Percentiles rank a stretch among this genome's conserved stretches.
Evolutionary conservation across 306 rosid genomes (phyloP).

Genomic region (Quercus wislizeni): DNA sequence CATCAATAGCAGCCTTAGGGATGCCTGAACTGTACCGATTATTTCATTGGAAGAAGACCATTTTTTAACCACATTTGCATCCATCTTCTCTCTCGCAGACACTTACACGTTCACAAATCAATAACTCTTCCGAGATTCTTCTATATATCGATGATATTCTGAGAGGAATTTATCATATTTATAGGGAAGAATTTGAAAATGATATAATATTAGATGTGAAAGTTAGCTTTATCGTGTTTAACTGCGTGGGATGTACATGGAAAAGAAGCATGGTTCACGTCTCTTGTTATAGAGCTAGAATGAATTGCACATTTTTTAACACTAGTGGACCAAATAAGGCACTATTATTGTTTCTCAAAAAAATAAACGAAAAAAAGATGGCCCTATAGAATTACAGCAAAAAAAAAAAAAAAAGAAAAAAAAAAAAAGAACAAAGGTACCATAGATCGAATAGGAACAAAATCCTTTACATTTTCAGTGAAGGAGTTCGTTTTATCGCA

Average conservation of each 20-base stretch:
- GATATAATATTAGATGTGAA: neutral
- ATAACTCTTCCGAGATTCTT: neutral
- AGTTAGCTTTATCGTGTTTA: neutral
- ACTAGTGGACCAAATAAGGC: too few relatives aligned
- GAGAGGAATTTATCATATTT: slow-evolving; percentile 23
- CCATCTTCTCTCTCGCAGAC: slow-evolving; percentile 23
- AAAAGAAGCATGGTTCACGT: slow-evolving; percentile 37
- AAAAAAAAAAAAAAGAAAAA: too few relatives aligned
- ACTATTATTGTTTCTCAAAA: too few relatives aligned
- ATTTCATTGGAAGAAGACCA: slow-evolving; percentile 13
- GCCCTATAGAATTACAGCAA: too few relatives aligned
- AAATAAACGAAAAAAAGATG: too few relatives aligned
- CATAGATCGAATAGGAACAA: too few relatives aligned
- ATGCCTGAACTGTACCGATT: slow-evolving; percentile 12
- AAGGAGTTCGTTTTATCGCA: too few relatives aligned
- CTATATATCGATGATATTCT: neutral
- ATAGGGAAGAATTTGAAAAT: slow-evolving; percentile 30
- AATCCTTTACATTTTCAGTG: too few relatives aligned
- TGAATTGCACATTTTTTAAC: neutral
- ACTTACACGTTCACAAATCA: neutral
- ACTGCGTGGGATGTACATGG: neutral
- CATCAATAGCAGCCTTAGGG: slow-evolving; percentile 35
- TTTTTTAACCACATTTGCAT: slow-evolving; percentile 6
- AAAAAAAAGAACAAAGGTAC: neutral
- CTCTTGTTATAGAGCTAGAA: neutral